phyloP scores from a whole-genome alignment of 306 rosid genomes.

The Lithocarpus polystachyus region DNA sequence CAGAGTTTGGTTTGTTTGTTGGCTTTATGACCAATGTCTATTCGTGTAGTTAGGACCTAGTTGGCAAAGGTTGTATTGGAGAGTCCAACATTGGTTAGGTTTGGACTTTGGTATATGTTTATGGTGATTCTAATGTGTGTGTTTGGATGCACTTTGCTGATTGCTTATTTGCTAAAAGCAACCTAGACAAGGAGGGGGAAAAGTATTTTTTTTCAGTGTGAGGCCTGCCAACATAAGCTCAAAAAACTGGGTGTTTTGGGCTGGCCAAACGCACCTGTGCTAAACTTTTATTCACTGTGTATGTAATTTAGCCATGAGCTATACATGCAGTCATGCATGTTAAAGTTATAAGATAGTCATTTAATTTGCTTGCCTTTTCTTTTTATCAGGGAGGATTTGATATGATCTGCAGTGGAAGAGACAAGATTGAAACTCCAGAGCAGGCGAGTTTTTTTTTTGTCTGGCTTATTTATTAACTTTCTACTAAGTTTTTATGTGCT shows the following conservation, averaged over 20 bases:
- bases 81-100: no score
- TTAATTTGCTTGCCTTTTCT: conserved; percentile 1
- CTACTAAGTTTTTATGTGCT: neutral
- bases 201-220: no score
- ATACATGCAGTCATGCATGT: neutral
- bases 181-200: no score
- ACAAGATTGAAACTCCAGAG: conserved; percentile 98
- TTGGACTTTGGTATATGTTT: no score
- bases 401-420: conserved; percentile 98
- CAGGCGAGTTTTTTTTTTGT: conserved; percentile 53
- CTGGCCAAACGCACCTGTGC: neutral
- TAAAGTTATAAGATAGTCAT: neutral
- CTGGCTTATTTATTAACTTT: neutral
- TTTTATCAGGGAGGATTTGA: conserved; percentile 92
- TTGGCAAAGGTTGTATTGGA: no score
- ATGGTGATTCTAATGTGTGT: neutral
- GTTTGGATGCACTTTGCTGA: no score
- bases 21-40: no score
- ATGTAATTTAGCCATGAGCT: neutral
- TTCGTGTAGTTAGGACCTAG: no score
- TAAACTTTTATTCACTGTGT: neutral
- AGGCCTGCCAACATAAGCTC: no score
- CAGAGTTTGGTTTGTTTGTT: no score
- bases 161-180: no score
- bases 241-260: no score